Base-by-base conservation (phyloP, 306 rosid genomes). In the Cicer arietinum region DNA sequence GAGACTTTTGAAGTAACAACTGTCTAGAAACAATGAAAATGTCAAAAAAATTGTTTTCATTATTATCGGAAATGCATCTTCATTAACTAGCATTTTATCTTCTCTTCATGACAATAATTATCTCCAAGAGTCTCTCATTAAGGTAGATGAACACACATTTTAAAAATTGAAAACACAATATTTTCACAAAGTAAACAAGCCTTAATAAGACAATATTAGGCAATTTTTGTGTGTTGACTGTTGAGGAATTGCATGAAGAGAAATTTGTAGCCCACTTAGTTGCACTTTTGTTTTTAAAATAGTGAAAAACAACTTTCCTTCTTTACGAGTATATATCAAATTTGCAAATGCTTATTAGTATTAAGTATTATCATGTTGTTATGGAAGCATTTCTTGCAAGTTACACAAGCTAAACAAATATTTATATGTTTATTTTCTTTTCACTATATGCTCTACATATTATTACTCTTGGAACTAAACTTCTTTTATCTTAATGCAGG, bases 401-500 rank as follows among this genome's bases (percentile, higher is more conserved):
- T 63, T 64, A 30, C 59, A 22, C 18, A 35, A 37, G 12, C 17
- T 18, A 72, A 66, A 52, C 39, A 50, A 40, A 18, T 52, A 43
- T 70, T 42, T 37, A 10, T 37, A 71, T 64, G 39, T 20, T 46
- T 25, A 40, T 1, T 66, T 62, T 45, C 51, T 65, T 80, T 57
- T 50, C 42, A 2, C 14, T 6, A 11, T 43, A 45, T 22, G 22
- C 35, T 40, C 44, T 79, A 20, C 46, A 75, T 14, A 40, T 39
- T 8, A 1, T 64, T 20, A 10, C 6, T 43, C 6, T 43, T 66
- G 53, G 17, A 69, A 62, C 68, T 45, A 37, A 54, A 69, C 39
- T 52, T 41, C 4, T 70, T 70, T 69, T 74, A 39, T 75, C 58
- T 17, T 64, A 30, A 42, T 82, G 83, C 90, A 94, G 98, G 97